Evolutionary conservation across 495 filamentous ascomycete genomes (phyloP).

Genomic region (Xylaria acuta): DNA sequence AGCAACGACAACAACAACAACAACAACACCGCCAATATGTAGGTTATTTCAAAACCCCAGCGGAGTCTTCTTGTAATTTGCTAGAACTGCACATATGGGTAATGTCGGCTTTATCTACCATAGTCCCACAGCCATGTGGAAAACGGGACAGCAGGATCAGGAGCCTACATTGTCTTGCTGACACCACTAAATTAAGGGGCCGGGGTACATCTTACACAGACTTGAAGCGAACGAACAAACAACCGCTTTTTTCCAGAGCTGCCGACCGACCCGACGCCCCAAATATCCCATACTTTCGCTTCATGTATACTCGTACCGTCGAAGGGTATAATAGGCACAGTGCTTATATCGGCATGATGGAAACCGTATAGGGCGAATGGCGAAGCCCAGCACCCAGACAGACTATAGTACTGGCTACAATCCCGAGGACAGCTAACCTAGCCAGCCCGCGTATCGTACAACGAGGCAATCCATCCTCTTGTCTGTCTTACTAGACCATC

Average conservation of each 20-base stretch:
- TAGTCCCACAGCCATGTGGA: neutral
- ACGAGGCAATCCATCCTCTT: too few species aligned
- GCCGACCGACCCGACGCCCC: neutral
- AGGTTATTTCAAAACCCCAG: neutral
- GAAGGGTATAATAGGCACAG: neutral
- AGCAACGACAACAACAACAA: too few species aligned
- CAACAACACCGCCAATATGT: too few species aligned
- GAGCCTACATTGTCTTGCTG: neutral
- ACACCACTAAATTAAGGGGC: too few species aligned
- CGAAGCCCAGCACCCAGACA: neutral
- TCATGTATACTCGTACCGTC: neutral
- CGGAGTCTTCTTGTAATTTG: too few species aligned
- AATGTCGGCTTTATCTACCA: neutral
- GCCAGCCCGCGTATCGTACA: neutral
- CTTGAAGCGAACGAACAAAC: neutral
- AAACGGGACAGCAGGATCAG: neutral
- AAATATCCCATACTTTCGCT: neutral
- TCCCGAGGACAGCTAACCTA: neutral
- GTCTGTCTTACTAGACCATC: too few species aligned
- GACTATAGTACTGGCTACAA: too few species aligned
- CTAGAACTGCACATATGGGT: neutral
- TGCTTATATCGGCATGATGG: neutral
- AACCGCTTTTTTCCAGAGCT: neutral
- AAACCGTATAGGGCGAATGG: neutral
- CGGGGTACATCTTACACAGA: neutral